A percentile compares a stretch with the other conserved stretches of the same genome.
These are phyloP conservation scores for Tagetes erecta DNA, from an alignment of 129 eudicot genomes.

Conservation along the genomic window DNA sequence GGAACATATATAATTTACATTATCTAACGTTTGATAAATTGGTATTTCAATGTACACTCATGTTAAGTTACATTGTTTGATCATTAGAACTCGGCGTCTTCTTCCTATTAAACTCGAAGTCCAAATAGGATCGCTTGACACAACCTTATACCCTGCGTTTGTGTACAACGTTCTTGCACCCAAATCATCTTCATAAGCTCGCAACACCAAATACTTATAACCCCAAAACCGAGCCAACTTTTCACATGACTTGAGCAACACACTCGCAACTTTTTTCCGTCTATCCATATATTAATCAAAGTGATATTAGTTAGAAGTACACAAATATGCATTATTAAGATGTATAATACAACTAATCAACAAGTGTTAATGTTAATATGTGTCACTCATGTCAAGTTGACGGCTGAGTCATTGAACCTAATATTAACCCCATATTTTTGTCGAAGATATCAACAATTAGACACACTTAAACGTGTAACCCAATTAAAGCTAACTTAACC, in stretches of 20 bases:
- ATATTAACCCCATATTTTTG: no score
- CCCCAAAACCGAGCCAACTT: conserved; percentile 61
- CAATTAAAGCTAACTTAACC: no score
- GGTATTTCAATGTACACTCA: background rate
- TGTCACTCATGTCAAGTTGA: background rate
- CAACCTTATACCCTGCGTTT: conserved; percentile 61
- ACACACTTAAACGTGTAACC: no score
- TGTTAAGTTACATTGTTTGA: conserved; percentile 44
- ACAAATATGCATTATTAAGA: background rate
- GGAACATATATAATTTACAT: conserved; percentile 6
- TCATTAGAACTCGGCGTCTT: conserved; percentile 75
- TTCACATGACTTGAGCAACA: conserved; percentile 89
- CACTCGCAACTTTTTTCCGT: conserved; percentile 75
- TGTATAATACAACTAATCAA: background rate
- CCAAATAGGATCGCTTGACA: conserved; percentile 73
- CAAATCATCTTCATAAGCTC: conserved; percentile 86
- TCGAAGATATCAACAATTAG: no score
- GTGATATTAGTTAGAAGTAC: background rate
- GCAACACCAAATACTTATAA: conserved; percentile 59
- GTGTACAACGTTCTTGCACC: conserved; percentile 69
- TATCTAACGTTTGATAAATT: background rate
- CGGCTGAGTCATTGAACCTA: no score
- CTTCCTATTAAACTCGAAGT: conserved; percentile 69
- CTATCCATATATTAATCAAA: conserved; percentile 35
- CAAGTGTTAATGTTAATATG: background rate